A percentile compares a stretch with the other conserved stretches of the same genome.
Evolutionary conservation across 2,329 filamentous ascomycete genomes (phyloP).

Genomic region (Aaosphaeria pasadenensis): DNA sequence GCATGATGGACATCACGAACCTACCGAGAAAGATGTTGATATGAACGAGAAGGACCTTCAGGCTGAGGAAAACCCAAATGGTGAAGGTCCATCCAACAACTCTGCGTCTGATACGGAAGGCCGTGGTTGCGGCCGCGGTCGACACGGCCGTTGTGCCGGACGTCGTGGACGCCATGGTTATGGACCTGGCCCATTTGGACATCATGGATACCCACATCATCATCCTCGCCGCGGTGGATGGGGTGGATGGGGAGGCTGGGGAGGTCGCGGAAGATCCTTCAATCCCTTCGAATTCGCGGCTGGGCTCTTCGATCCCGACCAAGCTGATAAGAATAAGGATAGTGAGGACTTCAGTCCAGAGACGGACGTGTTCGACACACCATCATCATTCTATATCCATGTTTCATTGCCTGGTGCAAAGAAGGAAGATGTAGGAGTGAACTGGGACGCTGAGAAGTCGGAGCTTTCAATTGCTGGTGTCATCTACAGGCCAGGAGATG

Average conservation of each 20-base stretch:
- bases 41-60: conserved; percentile 12
- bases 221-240: conserved; percentile 16
- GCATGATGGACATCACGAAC: conserved; percentile 5
- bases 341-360: conserved; percentile 57
- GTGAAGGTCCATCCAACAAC: conserved; percentile 26
- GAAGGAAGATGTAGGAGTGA: conserved; percentile 74
- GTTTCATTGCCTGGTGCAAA: conserved; percentile 72
- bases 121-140: conserved; percentile 10
- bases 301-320: conserved; percentile 34
- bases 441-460: conserved; percentile 69
- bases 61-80: conserved; percentile 12
- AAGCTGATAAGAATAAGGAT: conserved; percentile 12
- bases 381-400: conserved; percentile 63
- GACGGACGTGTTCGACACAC: conserved; percentile 73
- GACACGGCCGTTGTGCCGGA: conserved; percentile 18
- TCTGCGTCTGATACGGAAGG: conserved; percentile 26
- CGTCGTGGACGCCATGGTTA: conserved; percentile 9
- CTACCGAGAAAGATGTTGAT: conserved; percentile 12
- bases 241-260: conserved; percentile 13
- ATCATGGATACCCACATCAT: conserved; percentile 8
- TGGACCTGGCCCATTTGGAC: conserved; percentile 10
- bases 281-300: conserved; percentile 26
- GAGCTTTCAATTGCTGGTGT: conserved; percentile 68
- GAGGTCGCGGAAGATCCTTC: conserved; percentile 12
- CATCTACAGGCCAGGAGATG: conserved; percentile 66